A percentile compares a stretch with the other conserved stretches of the same genome.
Evolutionary conservation across 1,139 yeast species (phyloP).

Genomic region (Magnusiomyces ingens): DNA sequence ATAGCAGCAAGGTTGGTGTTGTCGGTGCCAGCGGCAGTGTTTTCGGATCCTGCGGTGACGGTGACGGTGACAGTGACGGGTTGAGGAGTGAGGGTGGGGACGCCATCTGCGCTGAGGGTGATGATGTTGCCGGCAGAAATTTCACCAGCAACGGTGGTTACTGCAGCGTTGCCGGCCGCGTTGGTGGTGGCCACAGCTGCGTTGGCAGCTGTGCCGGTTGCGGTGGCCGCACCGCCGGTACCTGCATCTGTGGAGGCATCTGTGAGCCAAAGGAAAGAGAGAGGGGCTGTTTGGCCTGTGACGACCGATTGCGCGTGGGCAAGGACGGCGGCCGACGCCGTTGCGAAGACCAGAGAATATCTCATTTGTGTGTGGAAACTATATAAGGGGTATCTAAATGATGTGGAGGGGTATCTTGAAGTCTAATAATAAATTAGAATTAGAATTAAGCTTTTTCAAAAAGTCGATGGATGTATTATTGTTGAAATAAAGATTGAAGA

Average conservation of each 20-base stretch:
- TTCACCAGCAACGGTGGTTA: not conserved
- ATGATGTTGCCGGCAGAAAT: not conserved
- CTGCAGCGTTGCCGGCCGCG: not conserved
- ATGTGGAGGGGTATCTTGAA: too few species aligned
- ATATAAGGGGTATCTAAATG: too few species aligned
- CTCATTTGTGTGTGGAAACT: not conserved
- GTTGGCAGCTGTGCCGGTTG: not conserved
- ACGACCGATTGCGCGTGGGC: not conserved
- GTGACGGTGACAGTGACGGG: not conserved
- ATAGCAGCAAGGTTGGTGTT: not conserved
- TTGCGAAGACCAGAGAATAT: not conserved
- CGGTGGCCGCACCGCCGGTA: not conserved
- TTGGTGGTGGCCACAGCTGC: not conserved
- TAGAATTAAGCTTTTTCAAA: too few species aligned
- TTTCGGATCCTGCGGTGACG: not conserved
- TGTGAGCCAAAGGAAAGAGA: slow-evolving; percentile 4
- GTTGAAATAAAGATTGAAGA: too few species aligned
- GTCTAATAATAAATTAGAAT: too few species aligned
- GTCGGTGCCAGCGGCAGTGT: not conserved
- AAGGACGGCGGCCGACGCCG: not conserved
- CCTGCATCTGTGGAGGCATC: not conserved
- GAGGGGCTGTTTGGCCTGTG: slow-evolving; percentile 3
- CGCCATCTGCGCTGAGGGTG: not conserved
- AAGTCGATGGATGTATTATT: too few species aligned
- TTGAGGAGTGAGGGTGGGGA: not conserved